These are phyloP conservation scores for Tranzscheliella williamsii DNA, from an alignment of 1,284 basidiomycete species.

Conservation along the genomic window DNA sequence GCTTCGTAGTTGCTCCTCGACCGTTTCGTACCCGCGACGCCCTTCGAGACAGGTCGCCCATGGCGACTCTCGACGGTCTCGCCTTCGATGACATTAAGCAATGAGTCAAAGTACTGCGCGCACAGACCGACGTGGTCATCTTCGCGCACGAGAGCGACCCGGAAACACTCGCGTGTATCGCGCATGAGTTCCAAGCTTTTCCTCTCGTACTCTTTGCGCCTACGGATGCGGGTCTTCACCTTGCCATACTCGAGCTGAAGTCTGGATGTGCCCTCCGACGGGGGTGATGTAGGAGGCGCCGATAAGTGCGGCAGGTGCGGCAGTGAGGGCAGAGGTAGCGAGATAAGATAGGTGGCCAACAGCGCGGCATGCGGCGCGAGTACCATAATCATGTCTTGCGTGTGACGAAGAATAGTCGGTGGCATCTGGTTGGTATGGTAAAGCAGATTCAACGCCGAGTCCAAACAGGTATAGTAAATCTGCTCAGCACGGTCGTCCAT, in stretches of 20 bases:
- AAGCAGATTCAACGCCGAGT: conserved; percentile 33
- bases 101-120: conserved; percentile 32
- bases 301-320: neutral
- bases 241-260: conserved; percentile 21
- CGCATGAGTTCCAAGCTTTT: conserved; percentile 35
- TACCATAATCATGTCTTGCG: conserved; percentile 43
- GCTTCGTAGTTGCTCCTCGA: conserved; percentile 17
- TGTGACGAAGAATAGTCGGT: conserved; percentile 20
- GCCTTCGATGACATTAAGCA: conserved; percentile 35
- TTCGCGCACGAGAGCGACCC: conserved; percentile 11
- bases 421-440: conserved; percentile 29
- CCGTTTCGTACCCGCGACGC: conserved; percentile 17
- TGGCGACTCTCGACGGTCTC: conserved; percentile 7
- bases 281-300: conserved; percentile 3
- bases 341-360: conserved; percentile 38
- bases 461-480: conserved; percentile 38
- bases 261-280: conserved; percentile 7
- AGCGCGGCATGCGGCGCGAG: conserved; percentile 40
- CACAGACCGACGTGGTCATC: conserved; percentile 38
- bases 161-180: conserved; percentile 27
- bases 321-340: conserved; percentile 18
- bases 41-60: conserved; percentile 4
- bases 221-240: conserved; percentile 21
- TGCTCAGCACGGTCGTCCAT: conserved; percentile 37
- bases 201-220: conserved; percentile 41